Evolutionary conservation across 23 red algal genomes (phyloP), one percentile per base, ranked within the genome.

Genomic region (Gracilaria domingensis): DNA sequence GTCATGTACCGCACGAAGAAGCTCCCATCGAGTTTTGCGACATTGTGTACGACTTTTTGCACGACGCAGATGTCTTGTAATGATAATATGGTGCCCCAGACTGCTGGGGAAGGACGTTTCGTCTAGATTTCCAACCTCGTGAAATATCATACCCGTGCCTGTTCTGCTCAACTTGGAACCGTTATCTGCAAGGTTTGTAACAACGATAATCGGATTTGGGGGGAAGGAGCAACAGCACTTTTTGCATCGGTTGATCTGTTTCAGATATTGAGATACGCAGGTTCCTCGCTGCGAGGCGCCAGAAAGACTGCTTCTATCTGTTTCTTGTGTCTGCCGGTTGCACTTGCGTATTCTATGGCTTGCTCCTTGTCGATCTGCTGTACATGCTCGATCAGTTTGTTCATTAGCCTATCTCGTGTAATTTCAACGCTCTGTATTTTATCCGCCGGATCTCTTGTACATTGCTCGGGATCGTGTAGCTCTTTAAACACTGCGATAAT

Each of bases 1-100:
- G 93, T 40, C 93, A 95, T 69, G 34, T 95, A 34, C 93, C 93
- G 13, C 93, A 95, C 32, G 93, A 95, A 90, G 93, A 95, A 55
- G 45, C 23, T 44, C 84, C 93, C 64, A 40, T 90, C 12, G 45
- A 77, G 29, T 95, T 95, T 78, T 61, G 81, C 28, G 24, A 85
- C 26, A 59, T 84, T 25, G 85, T 95, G 32, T 39, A 26, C 48
- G 24, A 83, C 17, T 95, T 95, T 76, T n/a, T 95, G 23, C 9
- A 21, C 28, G 35, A 73, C 11, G 33, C 67, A 44, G 67, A 73
- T 44, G 67, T 73, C 7, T 73, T 40, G 38, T 73, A 73, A 40
- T 73, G 21, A 21, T 73, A 44, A 20, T 37, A n/a, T 44, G 35
- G 2, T n/a, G n/a, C 4, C 8, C 0, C 23, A 8, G 26, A 29